Evolutionary conservation across 2,329 filamentous ascomycete genomes (phyloP).

Genomic region (Cercospora sp.): DNA sequence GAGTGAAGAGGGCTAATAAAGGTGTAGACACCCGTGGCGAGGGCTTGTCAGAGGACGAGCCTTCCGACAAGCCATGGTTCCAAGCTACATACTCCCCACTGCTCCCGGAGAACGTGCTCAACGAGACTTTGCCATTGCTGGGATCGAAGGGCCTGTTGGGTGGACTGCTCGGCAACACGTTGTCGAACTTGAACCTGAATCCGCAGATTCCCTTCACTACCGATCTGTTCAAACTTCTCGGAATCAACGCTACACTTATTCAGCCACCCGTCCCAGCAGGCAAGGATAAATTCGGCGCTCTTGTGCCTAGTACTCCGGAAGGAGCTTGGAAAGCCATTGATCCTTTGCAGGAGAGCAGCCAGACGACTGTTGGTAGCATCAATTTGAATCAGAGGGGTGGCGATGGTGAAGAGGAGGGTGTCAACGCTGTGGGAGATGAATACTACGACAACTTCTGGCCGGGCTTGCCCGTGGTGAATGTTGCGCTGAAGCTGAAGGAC

Average conservation of each 20-base stretch:
- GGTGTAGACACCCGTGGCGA: neutral
- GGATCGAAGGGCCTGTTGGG: neutral
- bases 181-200: neutral
- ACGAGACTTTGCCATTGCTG: neutral
- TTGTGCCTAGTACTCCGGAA: conserved; percentile 9
- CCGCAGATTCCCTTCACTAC: conserved; percentile 17
- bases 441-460: conserved; percentile 23
- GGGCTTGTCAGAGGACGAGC: conserved; percentile 3
- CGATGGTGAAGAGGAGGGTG: conserved; percentile 17
- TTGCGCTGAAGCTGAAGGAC: conserved; percentile 19
- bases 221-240: conserved; percentile 19
- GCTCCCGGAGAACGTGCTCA: conserved; percentile 12
- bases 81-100: conserved; percentile 19
- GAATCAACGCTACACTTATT: conserved; percentile 21
- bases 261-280: conserved; percentile 14
- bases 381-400: conserved; percentile 21
- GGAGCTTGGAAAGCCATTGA: conserved; percentile 15
- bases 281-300: conserved; percentile 17
- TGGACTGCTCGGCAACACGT: neutral
- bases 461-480: conserved; percentile 6
- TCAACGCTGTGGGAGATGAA: conserved; percentile 21
- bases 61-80: conserved; percentile 22
- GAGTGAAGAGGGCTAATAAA: neutral
- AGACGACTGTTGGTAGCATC: conserved; percentile 16
- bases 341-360: conserved; percentile 15